These are phyloP conservation scores for Hericium alpestre DNA, from an alignment of 768 basidiomycete genomes.

Conservation along the genomic window DNA sequence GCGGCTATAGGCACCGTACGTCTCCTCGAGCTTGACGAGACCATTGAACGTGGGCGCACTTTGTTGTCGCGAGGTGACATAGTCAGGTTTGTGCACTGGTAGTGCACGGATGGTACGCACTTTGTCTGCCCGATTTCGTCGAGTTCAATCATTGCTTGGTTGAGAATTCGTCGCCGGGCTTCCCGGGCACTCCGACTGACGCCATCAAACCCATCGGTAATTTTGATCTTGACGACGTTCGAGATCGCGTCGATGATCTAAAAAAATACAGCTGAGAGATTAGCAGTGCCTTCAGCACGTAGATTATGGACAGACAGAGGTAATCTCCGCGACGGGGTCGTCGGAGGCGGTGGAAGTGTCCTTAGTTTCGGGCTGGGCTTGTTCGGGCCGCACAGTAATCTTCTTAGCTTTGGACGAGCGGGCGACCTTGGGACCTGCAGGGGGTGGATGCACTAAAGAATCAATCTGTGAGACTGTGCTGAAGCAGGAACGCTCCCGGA, in stretches of 20 bases:
- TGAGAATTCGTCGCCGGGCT: slow-evolving; percentile 8
- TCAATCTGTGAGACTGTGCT: too few relatives aligned
- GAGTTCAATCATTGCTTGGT: slow-evolving; percentile 6
- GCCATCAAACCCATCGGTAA: slow-evolving; percentile 9
- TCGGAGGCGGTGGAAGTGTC: too few relatives aligned
- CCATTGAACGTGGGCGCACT: neutral
- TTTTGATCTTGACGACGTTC: slow-evolving; percentile 3
- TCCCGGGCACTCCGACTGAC: slow-evolving; percentile 1
- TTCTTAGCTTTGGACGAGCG: too few relatives aligned
- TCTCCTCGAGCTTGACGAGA: neutral
- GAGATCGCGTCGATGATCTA: slow-evolving; percentile 11
- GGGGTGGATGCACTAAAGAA: too few relatives aligned
- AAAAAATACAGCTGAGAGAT: neutral
- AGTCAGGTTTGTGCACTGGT: neutral
- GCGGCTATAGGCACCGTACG: neutral
- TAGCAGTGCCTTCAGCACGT: neutral
- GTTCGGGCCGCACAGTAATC: too few relatives aligned
- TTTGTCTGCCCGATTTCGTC: slow-evolving; percentile 7
- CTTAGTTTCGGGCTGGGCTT: too few relatives aligned
- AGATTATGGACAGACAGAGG: neutral
- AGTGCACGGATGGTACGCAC: neutral
- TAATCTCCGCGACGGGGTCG: too few relatives aligned
- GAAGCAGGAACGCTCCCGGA: too few relatives aligned
- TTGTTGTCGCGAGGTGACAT: neutral
- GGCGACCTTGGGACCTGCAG: too few relatives aligned